A percentile compares a stretch with the other conserved stretches of the same genome.
Conservation (phyloP, 2,329 filamentous ascomycete genomes). For the Botrytis hyacinthi region DNA sequence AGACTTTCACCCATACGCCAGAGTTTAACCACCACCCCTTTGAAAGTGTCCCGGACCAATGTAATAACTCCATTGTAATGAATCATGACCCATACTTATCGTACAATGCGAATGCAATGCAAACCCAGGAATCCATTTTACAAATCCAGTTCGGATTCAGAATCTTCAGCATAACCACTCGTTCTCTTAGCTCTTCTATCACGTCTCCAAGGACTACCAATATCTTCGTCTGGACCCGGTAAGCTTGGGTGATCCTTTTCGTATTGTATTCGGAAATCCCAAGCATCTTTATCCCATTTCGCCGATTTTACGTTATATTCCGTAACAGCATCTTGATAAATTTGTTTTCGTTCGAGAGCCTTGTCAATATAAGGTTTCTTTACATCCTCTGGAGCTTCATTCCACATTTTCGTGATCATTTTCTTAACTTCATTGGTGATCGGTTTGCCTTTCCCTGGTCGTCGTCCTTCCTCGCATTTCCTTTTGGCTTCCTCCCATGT, state of each 20-base stretch:
- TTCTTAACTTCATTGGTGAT: constrained; percentile 79
- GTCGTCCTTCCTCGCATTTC: constrained; percentile 64
- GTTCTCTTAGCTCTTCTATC: constrained; percentile 39
- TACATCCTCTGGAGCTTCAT: constrained; percentile 65
- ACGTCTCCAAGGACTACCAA: constrained; percentile 35
- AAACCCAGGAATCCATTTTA: constrained; percentile 18
- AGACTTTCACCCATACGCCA: constrained; percentile 19
- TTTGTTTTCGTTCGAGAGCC: constrained; percentile 67
- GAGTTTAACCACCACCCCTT: constrained; percentile 6
- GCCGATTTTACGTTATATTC: constrained; percentile 60
- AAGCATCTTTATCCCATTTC: constrained; percentile 70
- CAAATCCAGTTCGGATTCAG: constrained; percentile 34
- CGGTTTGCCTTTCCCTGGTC: constrained; percentile 61
- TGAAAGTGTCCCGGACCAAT: constrained; percentile 21
- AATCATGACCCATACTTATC: constrained; percentile 14
- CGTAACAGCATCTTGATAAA: constrained; percentile 56
- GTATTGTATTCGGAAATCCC: constrained; percentile 52
- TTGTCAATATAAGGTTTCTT: constrained; percentile 76
- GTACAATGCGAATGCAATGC: constrained; percentile 23
- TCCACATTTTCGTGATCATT: constrained; percentile 90
- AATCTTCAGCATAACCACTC: constrained; percentile 39
- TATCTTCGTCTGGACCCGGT: constrained; percentile 38
- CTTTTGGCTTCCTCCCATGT: constrained; percentile 63
- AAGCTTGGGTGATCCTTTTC: constrained; percentile 51
- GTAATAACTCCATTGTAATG: constrained; percentile 17